phyloP scores from a whole-genome alignment of 2,329 filamentous ascomycete species.

The Cladosporium sp. region DNA sequence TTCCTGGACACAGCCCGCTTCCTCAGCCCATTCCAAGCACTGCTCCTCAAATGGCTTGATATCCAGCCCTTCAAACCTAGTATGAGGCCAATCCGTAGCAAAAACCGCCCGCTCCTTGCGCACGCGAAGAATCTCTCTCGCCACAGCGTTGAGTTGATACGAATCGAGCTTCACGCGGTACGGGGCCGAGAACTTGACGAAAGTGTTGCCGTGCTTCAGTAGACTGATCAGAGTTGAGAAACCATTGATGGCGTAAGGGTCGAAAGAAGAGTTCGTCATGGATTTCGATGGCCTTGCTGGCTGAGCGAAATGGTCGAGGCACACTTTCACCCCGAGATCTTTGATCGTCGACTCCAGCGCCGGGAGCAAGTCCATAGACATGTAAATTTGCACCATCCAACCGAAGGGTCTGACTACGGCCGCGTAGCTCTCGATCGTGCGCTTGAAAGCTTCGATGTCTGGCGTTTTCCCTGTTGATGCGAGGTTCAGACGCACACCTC shows the following conservation, averaged over 20 bases:
- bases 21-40: constrained; percentile 48
- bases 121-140: constrained; percentile 45
- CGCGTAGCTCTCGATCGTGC: constrained; percentile 21
- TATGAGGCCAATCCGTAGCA: constrained; percentile 63
- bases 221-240: constrained; percentile 48
- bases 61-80: constrained; percentile 55
- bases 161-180: constrained; percentile 51
- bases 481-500: constrained; percentile 32
- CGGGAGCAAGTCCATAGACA: constrained; percentile 31
- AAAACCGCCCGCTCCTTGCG: constrained; percentile 50
- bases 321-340: constrained; percentile 47
- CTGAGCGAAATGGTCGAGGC: constrained; percentile 57
- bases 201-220: constrained; percentile 46
- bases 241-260: constrained; percentile 37
- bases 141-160: constrained; percentile 46
- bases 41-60: constrained; percentile 52
- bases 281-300: constrained; percentile 39
- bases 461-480: constrained; percentile 23
- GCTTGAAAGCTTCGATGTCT: constrained; percentile 21
- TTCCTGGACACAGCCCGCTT: constrained; percentile 43
- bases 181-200: constrained; percentile 56
- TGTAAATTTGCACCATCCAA: constrained; percentile 32
- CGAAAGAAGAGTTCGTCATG: constrained; percentile 32
- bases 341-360: constrained; percentile 48
- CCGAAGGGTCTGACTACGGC: constrained; percentile 23